These are phyloP conservation scores for Fonsecaea monophora DNA, from an alignment of 2,329 filamentous ascomycete genomes.

Conservation along the genomic window DNA sequence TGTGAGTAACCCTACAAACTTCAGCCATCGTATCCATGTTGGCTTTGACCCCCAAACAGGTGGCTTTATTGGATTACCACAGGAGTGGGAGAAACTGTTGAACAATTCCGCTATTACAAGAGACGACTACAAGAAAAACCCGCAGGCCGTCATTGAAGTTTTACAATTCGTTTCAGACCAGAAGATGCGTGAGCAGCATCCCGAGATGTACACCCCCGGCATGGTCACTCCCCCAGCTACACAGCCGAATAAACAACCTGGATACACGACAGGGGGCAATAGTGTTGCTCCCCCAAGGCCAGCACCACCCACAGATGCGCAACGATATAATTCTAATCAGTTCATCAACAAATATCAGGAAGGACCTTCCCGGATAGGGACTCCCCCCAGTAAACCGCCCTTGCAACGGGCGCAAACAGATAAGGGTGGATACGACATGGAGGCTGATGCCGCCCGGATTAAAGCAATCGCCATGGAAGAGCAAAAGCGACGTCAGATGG, in stretches of 20 bases:
- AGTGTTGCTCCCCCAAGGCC: conserved; percentile 74
- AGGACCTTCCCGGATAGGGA: conserved; percentile 41
- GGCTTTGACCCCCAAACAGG: conserved; percentile 95
- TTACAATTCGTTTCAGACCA: conserved; percentile 74
- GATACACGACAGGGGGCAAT: conserved; percentile 59
- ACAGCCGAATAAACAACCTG: conserved; percentile 65
- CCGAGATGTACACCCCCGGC: conserved; percentile 63
- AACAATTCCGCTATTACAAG: conserved; percentile 97
- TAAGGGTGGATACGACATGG: conserved; percentile 48
- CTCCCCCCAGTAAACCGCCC: conserved; percentile 58
- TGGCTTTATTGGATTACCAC: conserved; percentile 90
- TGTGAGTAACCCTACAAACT: conserved; percentile 98
- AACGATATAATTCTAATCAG: conserved; percentile 54
- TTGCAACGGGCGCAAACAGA: conserved; percentile 62
- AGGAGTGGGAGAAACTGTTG: conserved; percentile 95
- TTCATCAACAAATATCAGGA: conserved; percentile 43
- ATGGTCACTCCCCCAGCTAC: conserved; percentile 50
- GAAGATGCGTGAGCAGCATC: conserved; percentile 68
- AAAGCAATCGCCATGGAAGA: conserved; percentile 66
- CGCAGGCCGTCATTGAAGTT: conserved; percentile 75
- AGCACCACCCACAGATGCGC: conserved; percentile 60
- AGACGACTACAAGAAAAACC: conserved; percentile 97
- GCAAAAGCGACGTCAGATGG: conserved; percentile 56
- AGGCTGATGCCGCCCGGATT: conserved; percentile 53
- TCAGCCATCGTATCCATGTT: conserved; percentile 95